Evolutionary conservation across 768 basidiomycete genomes (phyloP).

Genomic region (Rhizopogon salebrosus): DNA sequence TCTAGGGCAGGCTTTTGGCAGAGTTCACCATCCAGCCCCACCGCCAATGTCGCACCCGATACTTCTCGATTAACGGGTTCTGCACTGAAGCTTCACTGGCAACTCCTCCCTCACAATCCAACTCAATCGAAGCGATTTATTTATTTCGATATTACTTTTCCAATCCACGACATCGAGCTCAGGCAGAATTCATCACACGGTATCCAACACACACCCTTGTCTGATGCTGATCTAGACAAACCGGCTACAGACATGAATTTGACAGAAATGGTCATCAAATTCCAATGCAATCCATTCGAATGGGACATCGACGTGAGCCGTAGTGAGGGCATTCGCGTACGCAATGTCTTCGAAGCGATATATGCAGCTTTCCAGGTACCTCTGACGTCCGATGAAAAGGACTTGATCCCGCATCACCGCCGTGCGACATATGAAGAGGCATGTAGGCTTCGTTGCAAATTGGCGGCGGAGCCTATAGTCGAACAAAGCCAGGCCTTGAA

Average conservation of each 20-base stretch:
- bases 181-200: conserved; percentile 8
- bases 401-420: conserved; percentile 20
- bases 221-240: conserved; percentile 35
- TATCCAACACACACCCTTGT: conserved; percentile 17
- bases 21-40: too few relatives aligned
- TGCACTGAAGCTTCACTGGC: conserved; percentile 45
- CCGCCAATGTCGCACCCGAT: too few relatives aligned
- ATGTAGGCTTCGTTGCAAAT: conserved; percentile 43
- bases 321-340: conserved; percentile 40
- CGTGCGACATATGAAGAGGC: conserved; percentile 30
- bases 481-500: conserved; percentile 44
- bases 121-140: conserved; percentile 31
- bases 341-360: conserved; percentile 59
- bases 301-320: conserved; percentile 41
- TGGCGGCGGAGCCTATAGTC: conserved; percentile 33
- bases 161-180: conserved; percentile 29
- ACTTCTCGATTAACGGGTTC: too few relatives aligned
- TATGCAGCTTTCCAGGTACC: conserved; percentile 41
- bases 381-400: conserved; percentile 41
- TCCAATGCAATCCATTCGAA: conserved; percentile 26
- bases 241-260: conserved; percentile 38
- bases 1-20: too few relatives aligned
- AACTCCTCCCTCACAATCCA: conserved; percentile 36
- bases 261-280: conserved; percentile 46
- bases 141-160: conserved; percentile 48